These are phyloP conservation scores for Fusarium tricinctum DNA, from an alignment of 2,329 filamentous ascomycete species.

Conservation along the genomic window DNA sequence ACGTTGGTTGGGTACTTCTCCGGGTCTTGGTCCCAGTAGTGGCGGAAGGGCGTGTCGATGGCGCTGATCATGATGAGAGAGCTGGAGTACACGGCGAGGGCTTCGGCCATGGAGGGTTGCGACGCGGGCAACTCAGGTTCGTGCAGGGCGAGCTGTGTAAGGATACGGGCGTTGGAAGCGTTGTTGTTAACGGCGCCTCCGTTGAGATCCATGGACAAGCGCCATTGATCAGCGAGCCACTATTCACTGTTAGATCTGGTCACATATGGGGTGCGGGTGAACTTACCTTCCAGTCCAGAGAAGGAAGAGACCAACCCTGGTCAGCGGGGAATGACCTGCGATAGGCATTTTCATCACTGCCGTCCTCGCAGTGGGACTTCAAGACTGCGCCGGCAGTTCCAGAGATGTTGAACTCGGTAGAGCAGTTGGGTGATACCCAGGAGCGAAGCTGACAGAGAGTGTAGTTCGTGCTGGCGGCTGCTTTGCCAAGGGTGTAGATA, in stretches of 20 bases:
- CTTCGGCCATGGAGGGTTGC: conserved; percentile 79
- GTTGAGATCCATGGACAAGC: conserved; percentile 67
- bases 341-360: conserved; percentile 68
- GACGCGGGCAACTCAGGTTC: conserved; percentile 59
- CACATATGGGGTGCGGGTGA: accelerated
- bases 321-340: conserved; percentile 55
- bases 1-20: conserved; percentile 42
- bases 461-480: conserved; percentile 61
- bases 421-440: conserved; percentile 74
- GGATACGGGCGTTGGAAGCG: conserved; percentile 70
- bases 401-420: conserved; percentile 71
- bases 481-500: conserved; percentile 76
- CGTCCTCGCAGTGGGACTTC: conserved; percentile 72
- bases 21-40: conserved; percentile 64
- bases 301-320: conserved; percentile 52
- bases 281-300: conserved; percentile 64
- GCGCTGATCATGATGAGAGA: conserved; percentile 75
- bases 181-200: conserved; percentile 68
- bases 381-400: conserved; percentile 71
- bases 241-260: conserved; percentile 31
- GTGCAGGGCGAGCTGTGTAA: conserved; percentile 66
- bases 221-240: conserved; percentile 68
- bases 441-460: conserved; percentile 77
- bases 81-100: conserved; percentile 77
- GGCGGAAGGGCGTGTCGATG: conserved; percentile 71